A percentile compares a stretch with the other conserved stretches of the same genome.
phyloP scores from a whole-genome alignment of 2,329 filamentous ascomycete species.

The Hypoxylon sp. region DNA sequence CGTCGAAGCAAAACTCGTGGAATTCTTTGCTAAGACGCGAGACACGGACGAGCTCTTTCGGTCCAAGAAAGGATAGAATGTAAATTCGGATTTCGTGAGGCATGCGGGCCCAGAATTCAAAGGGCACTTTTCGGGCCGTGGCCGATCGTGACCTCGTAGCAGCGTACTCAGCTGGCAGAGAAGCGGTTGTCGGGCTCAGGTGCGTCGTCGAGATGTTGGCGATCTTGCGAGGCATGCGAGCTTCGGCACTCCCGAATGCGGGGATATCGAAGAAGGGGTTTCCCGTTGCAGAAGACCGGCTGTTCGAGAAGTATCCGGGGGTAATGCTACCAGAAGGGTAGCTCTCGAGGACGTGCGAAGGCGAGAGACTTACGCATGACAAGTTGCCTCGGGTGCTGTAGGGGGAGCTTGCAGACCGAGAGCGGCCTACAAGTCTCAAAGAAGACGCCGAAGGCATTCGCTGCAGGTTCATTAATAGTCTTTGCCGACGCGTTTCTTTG shows the following conservation, averaged over 20 bases:
- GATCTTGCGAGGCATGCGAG: conserved; percentile 63
- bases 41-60: conserved; percentile 80
- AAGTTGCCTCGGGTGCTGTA: conserved; percentile 64
- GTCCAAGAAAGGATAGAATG: conserved; percentile 77
- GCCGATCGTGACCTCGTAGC: conserved; percentile 48
- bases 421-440: conserved; percentile 68
- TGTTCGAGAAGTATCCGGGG: conserved; percentile 44
- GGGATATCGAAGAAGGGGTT: conserved; percentile 53
- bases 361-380: conserved; percentile 63
- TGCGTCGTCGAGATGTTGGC: conserved; percentile 54
- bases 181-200: conserved; percentile 58
- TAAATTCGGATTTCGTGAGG: conserved; percentile 83
- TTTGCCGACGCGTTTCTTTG: conserved; percentile 73
- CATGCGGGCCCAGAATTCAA: conserved; percentile 80
- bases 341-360: conserved; percentile 51
- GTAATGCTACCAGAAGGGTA: conserved; percentile 46
- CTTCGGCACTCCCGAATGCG: conserved; percentile 53
- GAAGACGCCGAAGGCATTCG: conserved; percentile 84
- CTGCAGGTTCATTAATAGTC: conserved; percentile 76
- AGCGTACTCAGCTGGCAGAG: conserved; percentile 70
- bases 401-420: conserved; percentile 72
- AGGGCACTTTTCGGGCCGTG: conserved; percentile 48
- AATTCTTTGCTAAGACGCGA: conserved; percentile 82
- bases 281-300: conserved; percentile 50
- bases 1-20: conserved; percentile 87